Evolutionary conservation across 192 early-diverging fungal species (phyloP).

Genomic region (Coemansia javaensis): DNA sequence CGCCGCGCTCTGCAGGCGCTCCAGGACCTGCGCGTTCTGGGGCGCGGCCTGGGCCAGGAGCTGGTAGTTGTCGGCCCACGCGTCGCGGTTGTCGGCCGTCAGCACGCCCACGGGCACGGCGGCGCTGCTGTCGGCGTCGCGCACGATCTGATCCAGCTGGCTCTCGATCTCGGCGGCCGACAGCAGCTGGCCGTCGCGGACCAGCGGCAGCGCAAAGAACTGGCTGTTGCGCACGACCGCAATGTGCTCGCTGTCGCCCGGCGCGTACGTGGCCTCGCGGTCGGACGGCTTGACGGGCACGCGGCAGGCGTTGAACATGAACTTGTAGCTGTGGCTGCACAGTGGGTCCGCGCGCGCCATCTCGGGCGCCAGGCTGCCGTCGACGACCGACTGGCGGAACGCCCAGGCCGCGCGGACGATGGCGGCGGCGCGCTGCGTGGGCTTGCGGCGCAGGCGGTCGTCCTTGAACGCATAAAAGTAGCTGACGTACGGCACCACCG

Average conservation of each 20-base stretch:
- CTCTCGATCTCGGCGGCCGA: constrained; percentile 78
- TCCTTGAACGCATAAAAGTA: constrained; percentile 97
- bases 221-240: constrained; percentile 86
- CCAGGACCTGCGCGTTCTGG: constrained; percentile 65
- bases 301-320: constrained; percentile 95
- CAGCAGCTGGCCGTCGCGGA: constrained; percentile 73
- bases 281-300: constrained; percentile 85
- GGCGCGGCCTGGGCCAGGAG: constrained; percentile 61
- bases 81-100: constrained; percentile 91
- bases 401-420: constrained; percentile 84
- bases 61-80: constrained; percentile 82
- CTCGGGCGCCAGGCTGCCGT: constrained; percentile 78
- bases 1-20: constrained; percentile 78
- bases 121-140: constrained; percentile 60
- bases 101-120: constrained; percentile 78
- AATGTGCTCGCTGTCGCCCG: constrained; percentile 74
- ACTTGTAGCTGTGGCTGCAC: constrained; percentile 89
- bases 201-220: constrained; percentile 75
- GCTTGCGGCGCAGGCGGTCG: constrained; percentile 70
- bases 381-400: constrained; percentile 77
- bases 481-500: constrained; percentile 91
- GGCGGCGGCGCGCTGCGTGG: constrained; percentile 81
- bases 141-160: constrained; percentile 67
- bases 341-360: constrained; percentile 70
- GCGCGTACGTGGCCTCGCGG: constrained; percentile 67